Evolutionary conservation across 1,284 basidiomycete genomes (phyloP).

Genomic region (Retiboletus flavoniger): DNA sequence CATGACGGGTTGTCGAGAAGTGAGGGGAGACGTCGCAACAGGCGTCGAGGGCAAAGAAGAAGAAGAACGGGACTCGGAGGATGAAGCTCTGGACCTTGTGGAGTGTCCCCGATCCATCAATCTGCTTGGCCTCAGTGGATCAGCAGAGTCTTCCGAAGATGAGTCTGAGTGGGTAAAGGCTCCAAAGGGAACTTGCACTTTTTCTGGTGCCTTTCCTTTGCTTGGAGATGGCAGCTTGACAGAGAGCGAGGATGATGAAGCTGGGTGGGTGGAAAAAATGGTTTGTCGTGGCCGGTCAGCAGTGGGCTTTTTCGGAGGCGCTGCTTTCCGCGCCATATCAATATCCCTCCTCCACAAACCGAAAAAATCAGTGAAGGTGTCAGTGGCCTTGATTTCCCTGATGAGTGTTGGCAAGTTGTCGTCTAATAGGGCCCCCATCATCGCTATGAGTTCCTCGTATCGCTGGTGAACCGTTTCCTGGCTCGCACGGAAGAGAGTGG

Average conservation of each 20-base stretch:
- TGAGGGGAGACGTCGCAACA: conserved; percentile 15
- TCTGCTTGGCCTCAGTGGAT: conserved; percentile 6
- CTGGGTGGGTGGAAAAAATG: conserved; percentile 53
- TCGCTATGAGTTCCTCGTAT: conserved; percentile 52
- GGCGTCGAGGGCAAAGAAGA: conserved; percentile 26
- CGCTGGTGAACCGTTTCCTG: conserved; percentile 65
- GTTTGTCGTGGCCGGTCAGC: conserved; percentile 32
- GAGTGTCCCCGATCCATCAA: conserved; percentile 7
- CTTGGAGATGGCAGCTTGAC: conserved; percentile 16
- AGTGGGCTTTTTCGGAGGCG: conserved; percentile 23
- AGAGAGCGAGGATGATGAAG: conserved; percentile 39
- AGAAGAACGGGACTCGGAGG: conserved; percentile 38
- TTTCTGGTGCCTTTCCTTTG: conserved; percentile 27
- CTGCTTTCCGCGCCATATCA: conserved; percentile 50
- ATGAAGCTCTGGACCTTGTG: conserved; percentile 31
- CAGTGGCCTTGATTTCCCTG: conserved; percentile 58
- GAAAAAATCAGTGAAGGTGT: conserved; percentile 69
- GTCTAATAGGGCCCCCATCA: conserved; percentile 57
- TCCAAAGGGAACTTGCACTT: not conserved
- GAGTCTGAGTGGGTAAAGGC: conserved; percentile 22
- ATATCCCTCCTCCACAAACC: conserved; percentile 70
- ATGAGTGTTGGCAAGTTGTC: conserved; percentile 64
- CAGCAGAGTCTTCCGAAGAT: conserved; percentile 23
- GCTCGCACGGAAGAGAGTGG: conserved; percentile 66
- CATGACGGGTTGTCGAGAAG: conserved; percentile 24